These are phyloP conservation scores for Pseudodiploospora longispora DNA, from an alignment of 2,329 filamentous ascomycete genomes.

Conservation along the genomic window DNA sequence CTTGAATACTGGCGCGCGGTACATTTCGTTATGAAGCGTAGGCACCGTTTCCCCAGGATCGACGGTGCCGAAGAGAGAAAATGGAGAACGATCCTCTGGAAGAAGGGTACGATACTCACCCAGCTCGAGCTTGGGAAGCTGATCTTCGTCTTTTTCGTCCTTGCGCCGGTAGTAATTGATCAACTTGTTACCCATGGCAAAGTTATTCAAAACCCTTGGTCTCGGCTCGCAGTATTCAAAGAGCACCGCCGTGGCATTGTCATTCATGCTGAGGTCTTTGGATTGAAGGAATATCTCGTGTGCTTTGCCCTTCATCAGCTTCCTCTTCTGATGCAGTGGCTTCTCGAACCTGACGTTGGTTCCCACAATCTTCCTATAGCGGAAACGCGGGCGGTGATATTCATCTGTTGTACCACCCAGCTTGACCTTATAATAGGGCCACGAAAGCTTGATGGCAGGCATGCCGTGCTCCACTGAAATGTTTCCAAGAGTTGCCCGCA, in stretches of 20 bases:
- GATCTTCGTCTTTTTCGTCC: slow-evolving; percentile 61
- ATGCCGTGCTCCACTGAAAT: slow-evolving; percentile 91
- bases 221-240: slow-evolving; percentile 96
- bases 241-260: slow-evolving; percentile 81
- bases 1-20: slow-evolving; percentile 85
- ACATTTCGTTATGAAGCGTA: slow-evolving; percentile 92
- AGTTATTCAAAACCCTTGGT: slow-evolving; percentile 86
- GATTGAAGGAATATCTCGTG: slow-evolving; percentile 73
- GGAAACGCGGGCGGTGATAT: slow-evolving; percentile 75
- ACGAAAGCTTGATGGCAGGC: slow-evolving; percentile 83
- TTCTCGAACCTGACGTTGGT: slow-evolving; percentile 65
- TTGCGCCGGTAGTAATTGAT: slow-evolving; percentile 96
- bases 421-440: slow-evolving; percentile 91
- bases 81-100: slow-evolving; percentile 91
- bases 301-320: slow-evolving; percentile 71
- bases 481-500: slow-evolving; percentile 84
- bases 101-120: slow-evolving; percentile 84
- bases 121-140: slow-evolving; percentile 71
- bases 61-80: slow-evolving; percentile 89
- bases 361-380: slow-evolving; percentile 59
- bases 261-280: slow-evolving; percentile 75
- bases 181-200: slow-evolving; percentile 92
- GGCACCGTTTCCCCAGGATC: slow-evolving; percentile 85
- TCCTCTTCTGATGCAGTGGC: slow-evolving; percentile 67
- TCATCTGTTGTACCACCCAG: slow-evolving; percentile 66